phyloP scores from a whole-genome alignment of 495 filamentous ascomycete genomes.

The Daldinia childiae region DNA sequence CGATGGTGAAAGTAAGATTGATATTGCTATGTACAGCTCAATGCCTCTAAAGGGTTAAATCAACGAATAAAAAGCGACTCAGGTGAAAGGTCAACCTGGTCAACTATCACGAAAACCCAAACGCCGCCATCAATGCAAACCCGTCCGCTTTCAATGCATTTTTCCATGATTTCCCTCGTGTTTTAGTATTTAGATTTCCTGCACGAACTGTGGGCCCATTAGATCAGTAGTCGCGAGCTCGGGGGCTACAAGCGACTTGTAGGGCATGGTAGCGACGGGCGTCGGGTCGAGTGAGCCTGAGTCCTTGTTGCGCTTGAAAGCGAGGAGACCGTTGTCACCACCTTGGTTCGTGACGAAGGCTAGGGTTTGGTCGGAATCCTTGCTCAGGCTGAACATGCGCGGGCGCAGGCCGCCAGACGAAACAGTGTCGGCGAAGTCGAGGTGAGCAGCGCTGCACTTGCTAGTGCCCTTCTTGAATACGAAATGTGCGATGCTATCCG shows the following conservation, averaged over 20 bases:
- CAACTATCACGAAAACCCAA: background rate
- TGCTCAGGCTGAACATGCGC: conserved; percentile 48
- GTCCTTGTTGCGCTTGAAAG: conserved; percentile 29
- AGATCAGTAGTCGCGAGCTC: conserved; percentile 19
- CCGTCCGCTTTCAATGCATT: background rate
- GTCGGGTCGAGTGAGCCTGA: conserved; percentile 32
- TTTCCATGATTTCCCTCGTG: background rate
- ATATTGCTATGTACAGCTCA: background rate
- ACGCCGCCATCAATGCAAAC: conserved; percentile 4
- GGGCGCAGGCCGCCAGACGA: conserved; percentile 43
- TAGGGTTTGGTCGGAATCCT: conserved; percentile 26
- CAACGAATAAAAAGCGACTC: background rate
- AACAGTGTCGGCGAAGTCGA: conserved; percentile 38
- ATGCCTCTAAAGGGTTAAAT: background rate
- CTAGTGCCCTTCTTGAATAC: conserved; percentile 19
- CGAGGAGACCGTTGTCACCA: conserved; percentile 43
- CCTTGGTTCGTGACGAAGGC: conserved; percentile 49
- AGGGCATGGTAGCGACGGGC: conserved; percentile 31
- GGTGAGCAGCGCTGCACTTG: conserved; percentile 19
- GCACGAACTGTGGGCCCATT: conserved; percentile 46
- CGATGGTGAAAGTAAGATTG: background rate
- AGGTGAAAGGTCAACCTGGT: background rate
- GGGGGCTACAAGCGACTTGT: conserved; percentile 29
- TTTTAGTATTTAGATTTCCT: conserved; percentile 21
- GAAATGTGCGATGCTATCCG: conserved; percentile 51